Conservation (phyloP, 2,329 filamentous ascomycete genomes). For the Colletotrichum kahawae region DNA sequence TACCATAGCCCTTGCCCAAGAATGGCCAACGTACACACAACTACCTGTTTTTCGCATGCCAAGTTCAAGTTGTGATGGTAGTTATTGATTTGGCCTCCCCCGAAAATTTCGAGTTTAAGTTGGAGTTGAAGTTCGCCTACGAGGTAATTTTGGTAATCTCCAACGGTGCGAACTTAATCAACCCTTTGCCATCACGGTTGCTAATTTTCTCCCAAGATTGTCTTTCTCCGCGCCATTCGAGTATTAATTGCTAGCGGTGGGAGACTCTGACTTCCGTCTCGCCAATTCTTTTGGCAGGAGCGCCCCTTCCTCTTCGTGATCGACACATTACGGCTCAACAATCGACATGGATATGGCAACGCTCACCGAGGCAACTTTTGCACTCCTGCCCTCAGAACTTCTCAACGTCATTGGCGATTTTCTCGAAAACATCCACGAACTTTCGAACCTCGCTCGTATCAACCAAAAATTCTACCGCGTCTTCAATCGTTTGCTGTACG, state of each 20-base stretch:
- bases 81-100: too few species aligned
- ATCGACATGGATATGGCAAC: background rate
- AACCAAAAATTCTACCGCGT: background rate
- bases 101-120: background rate
- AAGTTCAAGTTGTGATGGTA: too few species aligned
- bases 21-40: too few species aligned
- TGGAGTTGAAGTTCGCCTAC: background rate
- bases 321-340: background rate
- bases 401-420: background rate
- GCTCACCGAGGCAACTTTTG: background rate
- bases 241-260: background rate
- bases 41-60: too few species aligned
- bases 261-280: background rate
- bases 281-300: background rate
- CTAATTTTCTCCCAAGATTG: background rate
- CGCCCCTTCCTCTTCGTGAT: background rate
- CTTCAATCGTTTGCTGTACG: background rate
- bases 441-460: background rate
- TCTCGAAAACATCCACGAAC: rapidly evolving
- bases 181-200: background rate
- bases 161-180: background rate
- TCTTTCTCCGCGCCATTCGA: background rate
- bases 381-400: background rate
- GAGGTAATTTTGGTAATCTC: background rate
- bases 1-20: too few species aligned